These are phyloP conservation scores for Trichoderma sp. DNA, from an alignment of 2,329 filamentous ascomycete species.

Conservation along the genomic window DNA sequence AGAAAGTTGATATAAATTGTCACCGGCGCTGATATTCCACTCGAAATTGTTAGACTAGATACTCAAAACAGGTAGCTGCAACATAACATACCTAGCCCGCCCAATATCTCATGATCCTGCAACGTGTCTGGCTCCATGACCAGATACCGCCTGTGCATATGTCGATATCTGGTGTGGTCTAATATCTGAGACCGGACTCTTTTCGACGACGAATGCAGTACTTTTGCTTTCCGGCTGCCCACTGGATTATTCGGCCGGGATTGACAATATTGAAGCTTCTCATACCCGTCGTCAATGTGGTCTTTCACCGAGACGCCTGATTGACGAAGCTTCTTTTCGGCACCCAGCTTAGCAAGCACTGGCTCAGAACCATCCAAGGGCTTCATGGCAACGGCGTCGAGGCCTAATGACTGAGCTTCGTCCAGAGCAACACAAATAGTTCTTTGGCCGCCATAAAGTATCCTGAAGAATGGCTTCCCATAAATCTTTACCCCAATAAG, in stretches of 20 bases:
- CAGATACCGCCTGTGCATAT: too few relatives aligned
- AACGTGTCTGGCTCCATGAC: too few relatives aligned
- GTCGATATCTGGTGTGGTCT: too few relatives aligned
- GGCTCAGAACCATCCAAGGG: conserved; percentile 77
- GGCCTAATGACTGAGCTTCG: conserved; percentile 60
- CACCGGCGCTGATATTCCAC: too few relatives aligned
- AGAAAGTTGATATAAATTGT: too few relatives aligned
- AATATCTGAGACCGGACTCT: conserved; percentile 71
- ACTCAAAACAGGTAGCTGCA: too few relatives aligned
- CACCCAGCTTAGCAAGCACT: conserved; percentile 86
- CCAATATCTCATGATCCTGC: too few relatives aligned
- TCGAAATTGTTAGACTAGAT: too few relatives aligned
- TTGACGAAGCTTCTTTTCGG: conserved; percentile 66
- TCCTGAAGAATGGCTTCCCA: conserved; percentile 38
- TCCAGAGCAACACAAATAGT: conserved; percentile 44
- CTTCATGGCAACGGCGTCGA: conserved; percentile 80
- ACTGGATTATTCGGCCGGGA: conserved; percentile 62
- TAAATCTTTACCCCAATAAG: conserved; percentile 38
- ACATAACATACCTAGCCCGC: too few relatives aligned
- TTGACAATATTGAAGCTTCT: conserved; percentile 62
- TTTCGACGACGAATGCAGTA: conserved; percentile 71
- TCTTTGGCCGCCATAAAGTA: conserved; percentile 41
- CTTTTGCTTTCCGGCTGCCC: conserved; percentile 64
- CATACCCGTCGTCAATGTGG: conserved; percentile 64
- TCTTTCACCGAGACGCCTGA: conserved; percentile 66